A percentile compares a stretch with the other conserved stretches of the same genome.
phyloP scores from a whole-genome alignment of 2,329 filamentous ascomycete genomes.

The Acrodontium crateriforme region DNA sequence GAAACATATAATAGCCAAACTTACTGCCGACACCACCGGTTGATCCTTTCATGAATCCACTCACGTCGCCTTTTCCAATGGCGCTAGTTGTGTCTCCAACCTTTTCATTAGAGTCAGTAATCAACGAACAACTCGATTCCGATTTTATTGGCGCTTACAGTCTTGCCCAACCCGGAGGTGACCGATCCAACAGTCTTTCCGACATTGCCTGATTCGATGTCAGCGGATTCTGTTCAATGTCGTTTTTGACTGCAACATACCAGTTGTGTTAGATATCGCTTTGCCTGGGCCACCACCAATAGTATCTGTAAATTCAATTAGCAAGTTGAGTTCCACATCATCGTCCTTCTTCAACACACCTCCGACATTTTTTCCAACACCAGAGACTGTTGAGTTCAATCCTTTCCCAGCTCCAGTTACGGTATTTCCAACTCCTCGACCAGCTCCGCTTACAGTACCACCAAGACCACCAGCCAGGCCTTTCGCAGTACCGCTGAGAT shows the following conservation, averaged over 20 bases:
- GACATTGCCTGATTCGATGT: slow-evolving; percentile 16
- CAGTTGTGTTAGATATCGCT: slow-evolving; percentile 4
- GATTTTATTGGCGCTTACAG: background rate
- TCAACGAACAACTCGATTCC: background rate
- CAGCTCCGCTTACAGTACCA: slow-evolving; percentile 19
- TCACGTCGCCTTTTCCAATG: slow-evolving; percentile 29
- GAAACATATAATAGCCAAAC: slow-evolving; percentile 2
- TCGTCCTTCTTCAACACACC: slow-evolving; percentile 3
- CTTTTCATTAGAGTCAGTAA: too few relatives aligned
- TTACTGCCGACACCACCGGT: slow-evolving; percentile 13
- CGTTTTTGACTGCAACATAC: too few relatives aligned
- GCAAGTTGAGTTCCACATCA: slow-evolving; percentile 3
- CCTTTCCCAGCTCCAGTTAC: slow-evolving; percentile 10
- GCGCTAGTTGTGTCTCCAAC: slow-evolving; percentile 29
- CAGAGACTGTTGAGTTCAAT: slow-evolving; percentile 13
- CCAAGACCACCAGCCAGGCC: slow-evolving; percentile 11
- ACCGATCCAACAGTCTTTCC: slow-evolving; percentile 9
- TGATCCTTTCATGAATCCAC: slow-evolving; percentile 25
- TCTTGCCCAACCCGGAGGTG: slow-evolving; percentile 4
- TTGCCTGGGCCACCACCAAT: too few relatives aligned
- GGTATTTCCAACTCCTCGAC: slow-evolving; percentile 8
- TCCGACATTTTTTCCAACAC: slow-evolving; percentile 11
- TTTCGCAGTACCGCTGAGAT: slow-evolving; percentile 17
- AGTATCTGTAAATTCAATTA: too few relatives aligned
- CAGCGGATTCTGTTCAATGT: too few relatives aligned